Evolutionary conservation across 768 basidiomycete species (phyloP).

Genomic region (Plicaturopsis crispa): DNA sequence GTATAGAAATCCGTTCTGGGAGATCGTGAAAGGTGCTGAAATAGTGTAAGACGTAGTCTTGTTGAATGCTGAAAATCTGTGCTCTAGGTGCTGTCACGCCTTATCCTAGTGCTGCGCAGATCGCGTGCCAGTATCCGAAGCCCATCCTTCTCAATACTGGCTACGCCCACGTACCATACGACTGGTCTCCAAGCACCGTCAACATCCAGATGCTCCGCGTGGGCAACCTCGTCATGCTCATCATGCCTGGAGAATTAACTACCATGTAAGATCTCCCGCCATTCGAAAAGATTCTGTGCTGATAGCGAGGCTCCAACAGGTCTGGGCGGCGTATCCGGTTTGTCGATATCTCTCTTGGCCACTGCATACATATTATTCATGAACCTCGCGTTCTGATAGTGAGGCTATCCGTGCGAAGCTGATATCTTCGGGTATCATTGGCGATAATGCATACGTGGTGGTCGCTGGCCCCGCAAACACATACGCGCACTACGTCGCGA

Average conservation of each 20-base stretch:
- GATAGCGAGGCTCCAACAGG: conserved; percentile 77
- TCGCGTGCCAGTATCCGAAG: conserved; percentile 69
- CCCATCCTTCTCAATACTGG: conserved; percentile 76
- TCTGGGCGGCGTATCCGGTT: conserved; percentile 69
- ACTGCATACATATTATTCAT: neutral
- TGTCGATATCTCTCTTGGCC: conserved; percentile 10
- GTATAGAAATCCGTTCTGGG: conserved; percentile 70
- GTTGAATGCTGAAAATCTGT: too few species aligned
- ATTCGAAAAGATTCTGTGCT: too few species aligned
- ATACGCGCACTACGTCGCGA: conserved; percentile 69
- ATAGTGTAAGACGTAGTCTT: neutral
- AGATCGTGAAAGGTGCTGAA: conserved; percentile 57
- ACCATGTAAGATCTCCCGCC: too few species aligned
- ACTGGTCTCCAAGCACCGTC: conserved; percentile 69
- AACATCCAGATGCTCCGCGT: conserved; percentile 73
- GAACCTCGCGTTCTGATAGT: conserved; percentile 23
- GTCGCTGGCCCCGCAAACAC: conserved; percentile 79
- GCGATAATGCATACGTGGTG: conserved; percentile 65
- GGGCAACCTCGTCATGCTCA: conserved; percentile 68
- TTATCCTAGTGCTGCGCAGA: conserved; percentile 49
- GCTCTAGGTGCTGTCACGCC: conserved; percentile 54
- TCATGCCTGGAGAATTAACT: conserved; percentile 56
- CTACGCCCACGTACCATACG: conserved; percentile 57
- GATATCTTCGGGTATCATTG: conserved; percentile 56
- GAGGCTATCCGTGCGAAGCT: conserved; percentile 60